Base-by-base conservation (phyloP, 2,329 filamentous ascomycete genomes). In the Fusarium sterilihyphosum region DNA sequence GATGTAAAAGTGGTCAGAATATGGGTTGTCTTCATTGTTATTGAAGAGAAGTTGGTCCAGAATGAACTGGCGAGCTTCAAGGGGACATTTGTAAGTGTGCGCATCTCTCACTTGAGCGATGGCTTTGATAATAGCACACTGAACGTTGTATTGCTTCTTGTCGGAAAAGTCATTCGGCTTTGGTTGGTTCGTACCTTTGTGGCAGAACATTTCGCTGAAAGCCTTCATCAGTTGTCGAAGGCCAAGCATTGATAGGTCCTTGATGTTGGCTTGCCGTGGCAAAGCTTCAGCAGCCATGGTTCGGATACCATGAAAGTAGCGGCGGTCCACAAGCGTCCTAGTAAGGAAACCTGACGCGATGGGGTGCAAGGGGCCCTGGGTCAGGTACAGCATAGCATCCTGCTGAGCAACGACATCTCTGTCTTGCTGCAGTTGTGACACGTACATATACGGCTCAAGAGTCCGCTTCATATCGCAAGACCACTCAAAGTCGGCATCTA, bases 401-500 rank as follows among this genome's bases (percentile, higher is more conserved):
- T 92, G 89, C 75, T 92, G 91, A n/a, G 97, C 97, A 73, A 98
- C 94, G 67, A 99, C 94, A 81, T 99, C 97, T 77, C 96, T 90
- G 83, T 99, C 96, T 82, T 99, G 96, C 81, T 99, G 96, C 71
- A 99, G 87, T 82, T 99, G 96, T 29, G 96, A 98, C 67, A 98
- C 91, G 81, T 96, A 98, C 97, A 99, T 99, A 86, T 98, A 98
- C 9, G 94, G 91, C 52, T 94, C 94, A 88, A 98, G 94, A 73
- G 92, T 92, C 17, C 88, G 87, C 70, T 92, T 92, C 82, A 97
- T 93, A 75, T 92, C 92, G 83, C 93, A 96, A 66, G 98, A 92
- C 96, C 96, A 99, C 82, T 99, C 96, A 76, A 98, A 98, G 83
- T 99, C 97, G 22, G 96, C 95, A 82, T 99, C 96, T 84, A 98